Conservation (phyloP, 345 rosid genomes). For the Streptanthus diversifolius region DNA sequence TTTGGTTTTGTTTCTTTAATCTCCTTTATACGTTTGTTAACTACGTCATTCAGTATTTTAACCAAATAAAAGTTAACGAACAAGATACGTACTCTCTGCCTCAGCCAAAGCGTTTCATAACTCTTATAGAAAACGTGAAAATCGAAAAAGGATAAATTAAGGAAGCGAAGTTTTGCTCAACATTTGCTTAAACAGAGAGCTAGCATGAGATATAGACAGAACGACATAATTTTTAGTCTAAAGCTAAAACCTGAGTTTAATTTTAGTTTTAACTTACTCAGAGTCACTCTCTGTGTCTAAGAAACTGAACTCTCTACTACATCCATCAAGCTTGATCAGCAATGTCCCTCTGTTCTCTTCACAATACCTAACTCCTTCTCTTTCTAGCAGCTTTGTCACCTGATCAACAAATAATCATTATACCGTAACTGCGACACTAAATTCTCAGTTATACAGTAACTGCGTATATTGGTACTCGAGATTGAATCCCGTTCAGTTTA, state of each 20-base stretch:
- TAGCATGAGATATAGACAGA: constrained; percentile 20
- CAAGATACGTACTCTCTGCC: background rate
- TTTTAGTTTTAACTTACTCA: constrained; percentile 37
- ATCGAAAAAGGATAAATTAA: background rate
- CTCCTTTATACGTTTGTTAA: background rate
- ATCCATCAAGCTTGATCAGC: constrained; percentile 57
- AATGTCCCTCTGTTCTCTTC: constrained; percentile 85
- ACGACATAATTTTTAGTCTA: background rate
- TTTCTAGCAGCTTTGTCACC: constrained; percentile 58
- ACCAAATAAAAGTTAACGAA: background rate
- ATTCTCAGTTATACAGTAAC: background rate
- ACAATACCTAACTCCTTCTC: constrained; percentile 56
- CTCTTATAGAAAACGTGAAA: background rate
- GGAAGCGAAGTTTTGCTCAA: background rate
- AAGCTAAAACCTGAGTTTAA: constrained; percentile 4
- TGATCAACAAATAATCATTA: constrained; percentile 29
- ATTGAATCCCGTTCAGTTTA: background rate
- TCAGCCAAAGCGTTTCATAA: constrained; percentile 15
- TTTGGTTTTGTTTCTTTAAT: background rate
- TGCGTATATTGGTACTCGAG: background rate
- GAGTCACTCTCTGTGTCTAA: constrained; percentile 55
- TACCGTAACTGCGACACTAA: background rate
- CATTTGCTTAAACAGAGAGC: constrained; percentile 4
- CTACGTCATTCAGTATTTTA: background rate
- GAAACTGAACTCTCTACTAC: constrained; percentile 61